phyloP scores from a whole-genome alignment of 2,329 filamentous ascomycete genomes.

The Colletotrichum salicis region DNA sequence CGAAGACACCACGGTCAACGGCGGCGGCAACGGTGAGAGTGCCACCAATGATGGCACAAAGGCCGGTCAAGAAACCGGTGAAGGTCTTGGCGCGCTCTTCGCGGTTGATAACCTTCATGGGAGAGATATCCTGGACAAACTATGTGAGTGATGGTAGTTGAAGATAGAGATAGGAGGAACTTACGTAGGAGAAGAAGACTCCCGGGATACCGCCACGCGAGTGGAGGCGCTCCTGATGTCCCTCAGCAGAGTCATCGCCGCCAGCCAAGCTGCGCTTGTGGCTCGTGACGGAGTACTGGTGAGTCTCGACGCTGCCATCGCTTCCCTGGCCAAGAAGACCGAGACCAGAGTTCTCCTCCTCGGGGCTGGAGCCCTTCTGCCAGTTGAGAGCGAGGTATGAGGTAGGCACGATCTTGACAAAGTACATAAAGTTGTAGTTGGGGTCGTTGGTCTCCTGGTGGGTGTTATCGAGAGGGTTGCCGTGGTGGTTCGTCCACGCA shows the following conservation, averaged over 20 bases:
- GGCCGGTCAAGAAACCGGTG: constrained; percentile 88
- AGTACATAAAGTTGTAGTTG: constrained; percentile 98
- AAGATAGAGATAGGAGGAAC: constrained; percentile 46
- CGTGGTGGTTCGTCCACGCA: constrained; percentile 87
- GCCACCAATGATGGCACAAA: constrained; percentile 94
- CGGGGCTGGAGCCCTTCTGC: constrained; percentile 66
- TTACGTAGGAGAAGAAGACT: constrained; percentile 97
- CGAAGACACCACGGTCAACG: constrained; percentile 89
- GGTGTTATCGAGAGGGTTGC: constrained; percentile 88
- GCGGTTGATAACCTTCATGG: constrained; percentile 99
- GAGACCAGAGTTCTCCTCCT: constrained; percentile 68
- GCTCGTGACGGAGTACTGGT: constrained; percentile 98
- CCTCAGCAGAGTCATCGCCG: constrained; percentile 85
- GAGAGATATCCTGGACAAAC: constrained; percentile 84
- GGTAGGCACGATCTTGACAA: constrained; percentile 97
- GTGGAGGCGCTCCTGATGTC: constrained; percentile 91
- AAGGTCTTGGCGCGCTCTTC: constrained; percentile 92
- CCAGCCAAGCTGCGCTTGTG: constrained; percentile 90
- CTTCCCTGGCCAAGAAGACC: constrained; percentile 74
- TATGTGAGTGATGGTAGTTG: constrained; percentile 37
- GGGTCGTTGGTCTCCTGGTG: constrained; percentile 82
- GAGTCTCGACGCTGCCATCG: constrained; percentile 90
- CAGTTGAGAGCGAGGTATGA: constrained; percentile 93
- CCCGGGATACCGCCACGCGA: constrained; percentile 92
- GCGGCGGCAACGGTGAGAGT: constrained; percentile 96